A percentile compares a stretch with the other conserved stretches of the same genome.
These are phyloP conservation scores for Botryotinia convoluta DNA, from an alignment of 2,329 filamentous ascomycete species.

Conservation along the genomic window DNA sequence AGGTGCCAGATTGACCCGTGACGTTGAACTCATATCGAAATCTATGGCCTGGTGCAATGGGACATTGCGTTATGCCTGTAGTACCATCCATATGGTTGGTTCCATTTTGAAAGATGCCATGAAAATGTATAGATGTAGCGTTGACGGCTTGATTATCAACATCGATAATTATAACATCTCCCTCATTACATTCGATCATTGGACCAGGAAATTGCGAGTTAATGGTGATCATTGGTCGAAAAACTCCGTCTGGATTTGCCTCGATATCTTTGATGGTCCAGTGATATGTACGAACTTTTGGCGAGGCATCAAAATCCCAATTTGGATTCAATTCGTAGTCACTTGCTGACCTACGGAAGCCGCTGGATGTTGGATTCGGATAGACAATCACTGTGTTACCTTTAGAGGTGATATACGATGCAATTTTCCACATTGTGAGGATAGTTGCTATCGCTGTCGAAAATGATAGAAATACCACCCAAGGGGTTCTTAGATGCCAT, in stretches of 20 bases:
- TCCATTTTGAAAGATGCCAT: conserved; percentile 75
- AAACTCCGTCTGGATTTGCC: conserved; percentile 60
- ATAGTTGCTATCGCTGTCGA: conserved; percentile 28
- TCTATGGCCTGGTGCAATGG: conserved; percentile 58
- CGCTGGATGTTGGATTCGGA: conserved; percentile 21
- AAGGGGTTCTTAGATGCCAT: conserved; percentile 36
- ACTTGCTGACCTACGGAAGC: conserved; percentile 39
- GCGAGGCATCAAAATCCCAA: conserved; percentile 54
- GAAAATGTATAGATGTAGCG: conserved; percentile 67
- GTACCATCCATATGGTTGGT: conserved; percentile 74
- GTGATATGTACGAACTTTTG: conserved; percentile 54
- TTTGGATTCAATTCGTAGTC: conserved; percentile 56
- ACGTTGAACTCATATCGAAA: conserved; percentile 69
- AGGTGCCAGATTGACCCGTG: conserved; percentile 48
- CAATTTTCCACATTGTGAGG: conserved; percentile 28
- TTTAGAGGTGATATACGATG: conserved; percentile 30
- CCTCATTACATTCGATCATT: conserved; percentile 68
- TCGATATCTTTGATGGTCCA: conserved; percentile 59
- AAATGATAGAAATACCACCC: conserved; percentile 31
- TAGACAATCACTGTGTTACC: conserved; percentile 14
- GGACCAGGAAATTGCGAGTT: conserved; percentile 75
- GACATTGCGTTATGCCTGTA: conserved; percentile 59
- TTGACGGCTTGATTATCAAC: conserved; percentile 66
- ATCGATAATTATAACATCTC: conserved; percentile 68
- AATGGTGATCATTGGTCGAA: conserved; percentile 62